Evolutionary conservation across 1,139 yeast genomes (phyloP).

Genomic region (Candida albicans): DNA sequence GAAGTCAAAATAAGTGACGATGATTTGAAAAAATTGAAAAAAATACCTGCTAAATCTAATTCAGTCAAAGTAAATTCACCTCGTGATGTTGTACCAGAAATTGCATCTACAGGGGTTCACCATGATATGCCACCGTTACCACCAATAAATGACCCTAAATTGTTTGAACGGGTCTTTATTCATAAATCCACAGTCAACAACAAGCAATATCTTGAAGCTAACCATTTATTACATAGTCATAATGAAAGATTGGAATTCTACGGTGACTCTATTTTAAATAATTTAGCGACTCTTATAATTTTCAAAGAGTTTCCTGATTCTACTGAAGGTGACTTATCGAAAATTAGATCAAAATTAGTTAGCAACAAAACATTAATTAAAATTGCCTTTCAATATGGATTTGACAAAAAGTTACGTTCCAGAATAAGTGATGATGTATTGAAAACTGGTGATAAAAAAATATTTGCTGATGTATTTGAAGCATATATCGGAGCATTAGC

Average conservation of each 20-base stretch:
- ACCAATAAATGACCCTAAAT: conserved; percentile 54
- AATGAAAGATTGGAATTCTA: conserved; percentile 91
- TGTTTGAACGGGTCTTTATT: conserved; percentile 72
- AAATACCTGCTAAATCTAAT: neutral
- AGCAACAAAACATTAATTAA: conserved; percentile 72
- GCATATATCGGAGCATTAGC: conserved; percentile 88
- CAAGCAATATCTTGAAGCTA: conserved; percentile 53
- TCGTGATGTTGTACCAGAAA: conserved; percentile 16
- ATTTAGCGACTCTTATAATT: conserved; percentile 66
- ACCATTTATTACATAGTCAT: conserved; percentile 62
- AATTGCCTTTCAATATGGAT: conserved; percentile 70
- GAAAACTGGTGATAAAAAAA: conserved; percentile 47
- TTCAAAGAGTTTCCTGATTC: conserved; percentile 66
- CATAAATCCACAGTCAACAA: conserved; percentile 75
- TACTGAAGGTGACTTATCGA: conserved; percentile 80
- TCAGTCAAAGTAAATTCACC: conserved; percentile 8
- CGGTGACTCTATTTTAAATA: conserved; percentile 87
- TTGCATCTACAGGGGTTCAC: conserved; percentile 31
- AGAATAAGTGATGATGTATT: conserved; percentile 39
- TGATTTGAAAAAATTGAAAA: conserved; percentile 11
- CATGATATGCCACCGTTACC: conserved; percentile 62
- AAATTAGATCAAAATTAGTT: conserved; percentile 67
- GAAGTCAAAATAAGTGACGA: conserved; percentile 11
- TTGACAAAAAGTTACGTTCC: conserved; percentile 59
- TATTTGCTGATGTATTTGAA: conserved; percentile 79